A percentile compares a stretch with the other conserved stretches of the same genome.
phyloP scores from a whole-genome alignment of 495 filamentous ascomycete species.

The Cudoniella acicularis region DNA sequence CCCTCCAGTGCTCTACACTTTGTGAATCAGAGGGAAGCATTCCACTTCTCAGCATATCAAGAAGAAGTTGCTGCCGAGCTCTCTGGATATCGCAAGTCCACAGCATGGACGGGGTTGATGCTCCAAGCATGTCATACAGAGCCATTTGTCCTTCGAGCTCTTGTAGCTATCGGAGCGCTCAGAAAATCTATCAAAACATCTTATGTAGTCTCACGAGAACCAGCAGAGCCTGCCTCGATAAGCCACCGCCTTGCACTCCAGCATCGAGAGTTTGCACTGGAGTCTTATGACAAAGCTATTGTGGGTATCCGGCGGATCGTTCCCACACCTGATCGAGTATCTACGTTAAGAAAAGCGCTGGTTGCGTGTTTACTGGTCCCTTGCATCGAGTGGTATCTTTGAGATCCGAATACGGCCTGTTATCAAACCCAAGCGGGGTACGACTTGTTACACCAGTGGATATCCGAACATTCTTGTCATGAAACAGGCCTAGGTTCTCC shows the following conservation, averaged over 20 bases:
- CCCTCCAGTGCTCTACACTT: constrained; percentile 2
- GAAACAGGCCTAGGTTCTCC: constrained; percentile 4
- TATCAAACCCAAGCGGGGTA: constrained; percentile 6
- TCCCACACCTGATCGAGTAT: not conserved
- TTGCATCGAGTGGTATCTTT: constrained; percentile 9
- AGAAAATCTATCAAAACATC: constrained; percentile 2
- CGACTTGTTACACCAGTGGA: constrained; percentile 4
- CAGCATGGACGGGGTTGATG: constrained; percentile 7
- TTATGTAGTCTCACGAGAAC: not conserved
- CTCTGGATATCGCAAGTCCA: not conserved
- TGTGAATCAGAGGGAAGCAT: constrained; percentile 1
- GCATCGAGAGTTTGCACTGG: constrained; percentile 8
- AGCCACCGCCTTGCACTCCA: not conserved
- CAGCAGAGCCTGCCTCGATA: not conserved
- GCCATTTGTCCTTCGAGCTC: constrained; percentile 6
- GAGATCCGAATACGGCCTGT: constrained; percentile 2
- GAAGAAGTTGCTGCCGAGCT: constrained; percentile 4
- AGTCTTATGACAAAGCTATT: constrained; percentile 7
- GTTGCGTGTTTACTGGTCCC: constrained; percentile 7
- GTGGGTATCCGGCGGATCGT: constrained; percentile 1
- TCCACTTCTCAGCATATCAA: constrained; percentile 6
- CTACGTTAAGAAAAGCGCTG: constrained; percentile 1
- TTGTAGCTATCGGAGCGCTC: constrained; percentile 9
- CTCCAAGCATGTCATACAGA: constrained; percentile 5
- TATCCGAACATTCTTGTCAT: not conserved